Conservation (phyloP, 2,329 filamentous ascomycete species). For the Diaporthe vaccinii region DNA sequence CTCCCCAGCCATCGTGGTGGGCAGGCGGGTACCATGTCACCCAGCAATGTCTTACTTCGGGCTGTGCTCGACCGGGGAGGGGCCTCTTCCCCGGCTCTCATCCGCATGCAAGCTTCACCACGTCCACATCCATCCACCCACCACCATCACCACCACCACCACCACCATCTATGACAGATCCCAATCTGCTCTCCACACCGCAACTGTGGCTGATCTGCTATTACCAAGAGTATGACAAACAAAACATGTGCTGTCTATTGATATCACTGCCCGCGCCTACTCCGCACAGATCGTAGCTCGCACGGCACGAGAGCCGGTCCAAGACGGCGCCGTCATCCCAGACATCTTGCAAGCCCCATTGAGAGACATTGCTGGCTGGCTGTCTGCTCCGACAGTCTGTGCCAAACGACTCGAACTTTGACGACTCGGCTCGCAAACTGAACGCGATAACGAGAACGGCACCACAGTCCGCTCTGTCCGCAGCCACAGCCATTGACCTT, state of each 20-base stretch:
- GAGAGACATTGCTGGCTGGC: slow-evolving; percentile 14
- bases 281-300: slow-evolving; percentile 8
- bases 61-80: slow-evolving; percentile 24
- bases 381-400: slow-evolving; percentile 2
- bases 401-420: neutral
- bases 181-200: slow-evolving; percentile 22
- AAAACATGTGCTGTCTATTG: neutral
- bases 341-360: neutral
- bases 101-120: slow-evolving; percentile 12
- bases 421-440: neutral
- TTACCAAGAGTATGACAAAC: slow-evolving; percentile 14
- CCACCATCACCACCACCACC: neutral
- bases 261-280: neutral
- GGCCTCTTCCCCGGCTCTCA: slow-evolving; percentile 5
- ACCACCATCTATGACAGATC: slow-evolving; percentile 8
- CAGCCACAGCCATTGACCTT: neutral
- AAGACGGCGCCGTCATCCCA: slow-evolving; percentile 11
- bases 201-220: slow-evolving; percentile 14
- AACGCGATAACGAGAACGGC: slow-evolving; percentile 14
- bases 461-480: neutral
- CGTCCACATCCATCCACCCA: neutral
- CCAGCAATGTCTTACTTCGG: slow-evolving; percentile 24
- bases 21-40: slow-evolving; percentile 7
- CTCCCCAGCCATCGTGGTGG: neutral
- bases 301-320: neutral